These are phyloP conservation scores for Diplogelasinospora grovesii DNA, from an alignment of 495 filamentous ascomycete genomes.

Conservation along the genomic window DNA sequence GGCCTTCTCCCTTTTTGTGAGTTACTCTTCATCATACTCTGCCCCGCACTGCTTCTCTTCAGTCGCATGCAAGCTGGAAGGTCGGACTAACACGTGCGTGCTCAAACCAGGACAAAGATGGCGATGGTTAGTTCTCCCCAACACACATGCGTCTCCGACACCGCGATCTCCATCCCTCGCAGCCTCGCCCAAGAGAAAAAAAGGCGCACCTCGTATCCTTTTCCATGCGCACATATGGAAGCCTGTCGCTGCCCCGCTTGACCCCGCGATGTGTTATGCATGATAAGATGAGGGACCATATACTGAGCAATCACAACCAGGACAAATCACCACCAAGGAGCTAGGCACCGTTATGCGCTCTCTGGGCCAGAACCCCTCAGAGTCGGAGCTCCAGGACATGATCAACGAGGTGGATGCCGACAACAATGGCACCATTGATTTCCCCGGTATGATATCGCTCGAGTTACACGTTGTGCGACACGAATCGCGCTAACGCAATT, in stretches of 20 bases:
- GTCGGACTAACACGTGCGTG: conserved; percentile 9
- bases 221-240: no score
- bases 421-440: conserved; percentile 99
- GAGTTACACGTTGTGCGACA: conserved; percentile 3
- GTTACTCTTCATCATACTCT: conserved; percentile 32
- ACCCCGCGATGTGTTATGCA: no score
- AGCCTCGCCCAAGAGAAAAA: no score
- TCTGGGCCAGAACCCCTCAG: conserved; percentile 97
- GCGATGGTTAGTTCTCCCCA: conserved; percentile 80
- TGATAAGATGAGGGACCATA: no score
- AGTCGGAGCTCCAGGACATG: conserved; percentile 99
- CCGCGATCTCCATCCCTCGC: neutral
- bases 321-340: conserved; percentile 99
- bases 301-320: no score
- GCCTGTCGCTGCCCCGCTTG: no score
- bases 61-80: conserved; percentile 9
- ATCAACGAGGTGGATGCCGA: conserved; percentile 99
- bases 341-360: conserved; percentile 99
- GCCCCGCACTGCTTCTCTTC: neutral
- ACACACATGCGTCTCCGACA: neutral
- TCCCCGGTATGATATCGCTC: conserved; percentile 65
- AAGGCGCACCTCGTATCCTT: no score
- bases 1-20: conserved; percentile 98
- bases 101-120: conserved; percentile 92
- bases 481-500: conserved; percentile 26